Evolutionary conservation across 768 basidiomycete species (phyloP).

Genomic region (Leccinum longicurvipes): DNA sequence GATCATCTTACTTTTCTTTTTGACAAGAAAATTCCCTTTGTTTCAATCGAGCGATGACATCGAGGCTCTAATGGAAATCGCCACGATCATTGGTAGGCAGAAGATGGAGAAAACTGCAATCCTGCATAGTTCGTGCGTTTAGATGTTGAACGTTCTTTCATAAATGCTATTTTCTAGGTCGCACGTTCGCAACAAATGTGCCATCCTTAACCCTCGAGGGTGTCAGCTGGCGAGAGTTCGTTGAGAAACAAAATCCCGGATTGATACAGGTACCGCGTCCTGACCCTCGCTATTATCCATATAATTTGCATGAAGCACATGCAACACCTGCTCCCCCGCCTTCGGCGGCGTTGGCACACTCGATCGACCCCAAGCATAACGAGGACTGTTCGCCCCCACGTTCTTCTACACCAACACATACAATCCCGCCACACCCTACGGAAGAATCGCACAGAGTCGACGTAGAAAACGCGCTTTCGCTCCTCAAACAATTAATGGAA

Average conservation of each 20-base stretch:
- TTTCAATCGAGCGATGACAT: constrained; percentile 93
- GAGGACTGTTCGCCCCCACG: constrained; percentile 20
- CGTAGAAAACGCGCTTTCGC: constrained; percentile 66
- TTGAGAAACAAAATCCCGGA: constrained; percentile 74
- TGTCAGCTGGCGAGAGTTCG: constrained; percentile 68
- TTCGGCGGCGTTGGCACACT: constrained; percentile 33
- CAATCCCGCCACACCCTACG: constrained; percentile 22
- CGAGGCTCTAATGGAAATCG: constrained; percentile 95
- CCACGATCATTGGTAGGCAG: constrained; percentile 76
- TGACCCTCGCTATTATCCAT: constrained; percentile 55
- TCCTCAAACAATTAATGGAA: constrained; percentile 70
- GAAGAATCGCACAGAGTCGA: constrained; percentile 46
- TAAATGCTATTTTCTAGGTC: constrained; percentile 50
- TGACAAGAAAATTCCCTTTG: constrained; percentile 88
- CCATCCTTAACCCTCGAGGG: constrained; percentile 70
- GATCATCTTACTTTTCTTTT: constrained; percentile 87
- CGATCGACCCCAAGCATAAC: constrained; percentile 18
- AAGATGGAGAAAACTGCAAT: constrained; percentile 84
- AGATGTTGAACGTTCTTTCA: neutral
- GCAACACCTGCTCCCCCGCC: constrained; percentile 20
- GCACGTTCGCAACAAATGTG: constrained; percentile 87
- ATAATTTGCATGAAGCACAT: constrained; percentile 32
- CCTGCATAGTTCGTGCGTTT: constrained; percentile 70
- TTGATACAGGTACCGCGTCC: constrained; percentile 50
- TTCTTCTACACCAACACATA: constrained; percentile 19